Percentiles rank a stretch among this genome's conserved stretches.
Evolutionary conservation across 495 filamentous ascomycete genomes (phyloP).

Genomic region (Amphirosellinia nigrospora): DNA sequence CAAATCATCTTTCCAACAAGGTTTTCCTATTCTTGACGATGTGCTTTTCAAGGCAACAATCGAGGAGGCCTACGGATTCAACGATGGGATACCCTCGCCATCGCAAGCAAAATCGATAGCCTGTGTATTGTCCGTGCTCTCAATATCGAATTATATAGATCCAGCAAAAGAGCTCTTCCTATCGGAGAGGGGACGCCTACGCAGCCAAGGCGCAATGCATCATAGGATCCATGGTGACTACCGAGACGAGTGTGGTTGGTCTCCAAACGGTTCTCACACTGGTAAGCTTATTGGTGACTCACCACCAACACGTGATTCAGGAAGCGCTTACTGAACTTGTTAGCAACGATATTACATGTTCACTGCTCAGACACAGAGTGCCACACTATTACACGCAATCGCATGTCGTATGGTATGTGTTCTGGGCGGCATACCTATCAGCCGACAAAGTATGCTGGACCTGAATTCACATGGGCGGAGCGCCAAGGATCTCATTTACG

Average conservation of each 20-base stretch:
- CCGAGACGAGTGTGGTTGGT: not conserved
- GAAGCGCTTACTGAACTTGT: not conserved
- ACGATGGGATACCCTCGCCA: not conserved
- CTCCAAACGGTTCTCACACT: not conserved
- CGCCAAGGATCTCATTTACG: not conserved
- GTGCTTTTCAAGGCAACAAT: not conserved
- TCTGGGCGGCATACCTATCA: not conserved
- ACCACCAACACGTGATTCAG: not conserved
- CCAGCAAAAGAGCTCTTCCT: not conserved
- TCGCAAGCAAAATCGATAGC: not conserved
- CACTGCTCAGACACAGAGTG: not conserved
- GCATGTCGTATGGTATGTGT: not conserved
- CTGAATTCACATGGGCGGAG: not conserved
- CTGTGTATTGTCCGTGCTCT: not conserved
- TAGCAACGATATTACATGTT: not conserved
- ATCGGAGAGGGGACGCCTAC: not conserved
- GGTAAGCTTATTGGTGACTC: not conserved
- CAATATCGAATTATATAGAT: not conserved
- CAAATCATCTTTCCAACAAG: not conserved
- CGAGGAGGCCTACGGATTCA: not conserved
- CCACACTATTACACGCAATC: not conserved
- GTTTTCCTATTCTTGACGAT: not conserved
- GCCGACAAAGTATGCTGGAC: not conserved
- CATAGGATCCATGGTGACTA: not conserved
- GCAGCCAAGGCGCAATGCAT: not conserved